phyloP scores from a whole-genome alignment of 371 early-diverging fungal species.

The Pancytospora philotis region DNA sequence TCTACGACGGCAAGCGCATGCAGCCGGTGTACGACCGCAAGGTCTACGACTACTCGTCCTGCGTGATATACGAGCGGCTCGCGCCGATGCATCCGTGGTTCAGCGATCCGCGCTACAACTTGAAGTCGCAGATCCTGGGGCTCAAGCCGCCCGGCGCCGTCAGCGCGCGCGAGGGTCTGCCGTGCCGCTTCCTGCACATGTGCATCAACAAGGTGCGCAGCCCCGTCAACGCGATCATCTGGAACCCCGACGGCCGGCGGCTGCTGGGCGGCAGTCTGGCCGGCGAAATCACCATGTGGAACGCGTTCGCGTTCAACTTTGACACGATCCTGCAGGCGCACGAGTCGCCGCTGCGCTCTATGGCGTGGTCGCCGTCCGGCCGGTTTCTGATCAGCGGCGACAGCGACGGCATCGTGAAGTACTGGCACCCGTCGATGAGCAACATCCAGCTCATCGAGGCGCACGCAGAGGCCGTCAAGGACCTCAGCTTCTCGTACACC shows the following conservation, averaged over 20 bases:
- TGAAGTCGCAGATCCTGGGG: constrained; percentile 29
- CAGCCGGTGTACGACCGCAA: constrained; percentile 80
- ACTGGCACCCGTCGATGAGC: constrained; percentile 96
- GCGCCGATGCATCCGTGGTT: constrained; percentile 26
- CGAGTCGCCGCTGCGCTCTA: constrained; percentile 72
- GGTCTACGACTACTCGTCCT: constrained; percentile 80
- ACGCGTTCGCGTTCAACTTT: constrained; percentile 93
- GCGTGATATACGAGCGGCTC: constrained; percentile 63
- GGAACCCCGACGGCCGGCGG: constrained; percentile 95
- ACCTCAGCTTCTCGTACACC: constrained; percentile 69
- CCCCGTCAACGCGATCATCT: constrained; percentile 85
- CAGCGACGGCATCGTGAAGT: constrained; percentile 84
- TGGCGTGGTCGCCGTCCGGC: constrained; percentile 91
- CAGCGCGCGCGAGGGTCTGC: constrained; percentile 65
- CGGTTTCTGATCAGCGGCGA: constrained; percentile 91
- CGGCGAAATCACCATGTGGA: constrained; percentile 98
- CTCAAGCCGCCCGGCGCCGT: constrained; percentile 22
- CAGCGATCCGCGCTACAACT: constrained; percentile 37
- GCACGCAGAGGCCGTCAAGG: constrained; percentile 82
- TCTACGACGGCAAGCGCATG: constrained; percentile 71
- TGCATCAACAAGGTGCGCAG: constrained; percentile 87
- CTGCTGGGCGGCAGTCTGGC: constrained; percentile 85
- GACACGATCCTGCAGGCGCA: constrained; percentile 88
- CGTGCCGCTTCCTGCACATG: constrained; percentile 82
- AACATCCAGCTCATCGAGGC: constrained; percentile 80